A percentile compares a stretch with the other conserved stretches of the same genome.
These are phyloP conservation scores for Neckera pumila DNA, from an alignment of 225 moss, liverwort and hornwort genomes.

Conservation along the genomic window DNA sequence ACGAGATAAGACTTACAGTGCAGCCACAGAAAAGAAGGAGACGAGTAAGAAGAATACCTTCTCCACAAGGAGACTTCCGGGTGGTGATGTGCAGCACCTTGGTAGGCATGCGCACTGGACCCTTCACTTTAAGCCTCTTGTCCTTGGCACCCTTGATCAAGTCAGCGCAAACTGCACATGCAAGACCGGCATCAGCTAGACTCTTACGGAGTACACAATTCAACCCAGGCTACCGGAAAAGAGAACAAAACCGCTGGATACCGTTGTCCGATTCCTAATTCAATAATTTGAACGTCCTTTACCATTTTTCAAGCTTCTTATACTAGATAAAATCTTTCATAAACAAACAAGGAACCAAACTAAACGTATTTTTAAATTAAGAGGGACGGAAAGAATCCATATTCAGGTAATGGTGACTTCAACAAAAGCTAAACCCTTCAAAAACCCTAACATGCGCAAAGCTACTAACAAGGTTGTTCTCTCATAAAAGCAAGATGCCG, in stretches of 20 bases:
- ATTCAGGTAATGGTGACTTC: too few relatives aligned
- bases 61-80: conserved; percentile 85
- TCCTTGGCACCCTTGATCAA: conserved; percentile 90
- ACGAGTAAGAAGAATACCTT: conserved; percentile 18
- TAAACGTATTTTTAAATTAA: too few relatives aligned
- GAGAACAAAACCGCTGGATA: neutral
- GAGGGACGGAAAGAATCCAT: neutral
- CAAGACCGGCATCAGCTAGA: neutral
- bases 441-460: neutral
- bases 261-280: neutral
- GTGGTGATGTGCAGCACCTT: conserved; percentile 86
- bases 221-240: too few relatives aligned
- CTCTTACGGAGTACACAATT: neutral
- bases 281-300: too few relatives aligned
- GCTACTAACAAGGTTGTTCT: too few relatives aligned
- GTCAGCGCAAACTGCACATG: conserved; percentile 65
- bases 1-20: too few relatives aligned
- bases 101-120: conserved; percentile 85
- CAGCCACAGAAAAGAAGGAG: neutral
- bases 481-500: neutral
- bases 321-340: neutral
- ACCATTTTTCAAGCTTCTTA: too few relatives aligned
- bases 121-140: conserved; percentile 84
- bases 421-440: neutral
- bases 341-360: too few relatives aligned